Conservation (phyloP, 2,329 filamentous ascomycete genomes). For the Blastomyces gilchristii region DNA sequence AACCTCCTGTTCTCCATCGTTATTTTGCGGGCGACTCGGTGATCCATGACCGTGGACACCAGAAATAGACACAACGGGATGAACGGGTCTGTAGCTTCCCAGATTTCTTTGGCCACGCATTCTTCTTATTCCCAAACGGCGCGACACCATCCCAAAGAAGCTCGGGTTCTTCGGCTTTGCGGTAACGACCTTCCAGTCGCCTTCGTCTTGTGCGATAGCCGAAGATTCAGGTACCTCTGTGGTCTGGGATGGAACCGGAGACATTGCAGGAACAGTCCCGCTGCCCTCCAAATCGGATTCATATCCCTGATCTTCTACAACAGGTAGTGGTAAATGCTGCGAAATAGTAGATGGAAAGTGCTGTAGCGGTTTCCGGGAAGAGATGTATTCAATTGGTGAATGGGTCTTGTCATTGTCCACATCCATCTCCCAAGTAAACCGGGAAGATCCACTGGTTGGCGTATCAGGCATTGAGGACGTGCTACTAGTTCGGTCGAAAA, state of each 20-base stretch:
- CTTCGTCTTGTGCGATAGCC: constrained; percentile 19
- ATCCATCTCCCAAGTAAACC: constrained; percentile 18
- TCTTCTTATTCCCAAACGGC: constrained; percentile 9
- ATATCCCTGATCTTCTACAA: constrained; percentile 11
- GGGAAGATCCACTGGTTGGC: constrained; percentile 19
- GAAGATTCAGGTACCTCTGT: constrained; percentile 21
- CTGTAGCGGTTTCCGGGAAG: not conserved
- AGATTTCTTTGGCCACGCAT: constrained; percentile 16
- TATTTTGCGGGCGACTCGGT: constrained; percentile 19
- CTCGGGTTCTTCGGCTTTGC: constrained; percentile 12
- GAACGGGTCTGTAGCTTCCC: constrained; percentile 19
- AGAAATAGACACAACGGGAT: constrained; percentile 19
- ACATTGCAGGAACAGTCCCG: constrained; percentile 12
- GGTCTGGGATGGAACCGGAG: constrained; percentile 14
- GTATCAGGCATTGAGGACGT: constrained; percentile 35
- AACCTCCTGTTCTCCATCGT: constrained; percentile 16
- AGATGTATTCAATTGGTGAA: constrained; percentile 13
- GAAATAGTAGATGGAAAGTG: constrained; percentile 13
- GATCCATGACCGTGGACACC: constrained; percentile 24
- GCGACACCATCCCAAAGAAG: not conserved
- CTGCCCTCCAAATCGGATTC: constrained; percentile 12
- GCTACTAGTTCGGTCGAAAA: constrained; percentile 40
- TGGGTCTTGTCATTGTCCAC: constrained; percentile 11
- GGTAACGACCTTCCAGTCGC: constrained; percentile 26
- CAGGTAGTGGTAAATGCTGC: constrained; percentile 6